Evolutionary conservation across 139 green algal species (phyloP).

Genomic region (Chlamydomonas urium): DNA sequence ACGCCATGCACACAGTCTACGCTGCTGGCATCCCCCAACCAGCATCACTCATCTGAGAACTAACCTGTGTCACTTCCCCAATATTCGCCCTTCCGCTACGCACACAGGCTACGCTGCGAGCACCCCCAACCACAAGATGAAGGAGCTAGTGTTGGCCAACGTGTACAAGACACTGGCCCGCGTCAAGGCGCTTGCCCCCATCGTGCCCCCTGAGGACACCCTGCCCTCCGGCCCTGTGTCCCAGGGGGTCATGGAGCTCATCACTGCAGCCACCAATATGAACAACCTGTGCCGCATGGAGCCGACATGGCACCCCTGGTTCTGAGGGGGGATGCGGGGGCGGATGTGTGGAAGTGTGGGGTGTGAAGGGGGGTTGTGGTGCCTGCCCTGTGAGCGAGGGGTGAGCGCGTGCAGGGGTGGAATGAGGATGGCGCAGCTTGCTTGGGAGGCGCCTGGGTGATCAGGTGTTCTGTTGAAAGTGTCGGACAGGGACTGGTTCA

Average conservation of each 20-base stretch:
- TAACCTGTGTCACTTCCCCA: not conserved
- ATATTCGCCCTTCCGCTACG: not conserved
- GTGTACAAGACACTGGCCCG: conserved; percentile 15
- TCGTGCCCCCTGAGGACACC: conserved; percentile 18
- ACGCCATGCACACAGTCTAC: not conserved
- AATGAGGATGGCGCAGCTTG: too few relatives aligned
- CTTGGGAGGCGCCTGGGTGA: too few relatives aligned
- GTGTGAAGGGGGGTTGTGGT: too few relatives aligned
- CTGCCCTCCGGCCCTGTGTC: not conserved
- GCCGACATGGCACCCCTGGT: conserved; percentile 86
- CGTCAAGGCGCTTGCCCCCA: conserved; percentile 14
- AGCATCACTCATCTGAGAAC: not conserved
- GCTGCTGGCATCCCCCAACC: not conserved
- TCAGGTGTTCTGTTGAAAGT: too few relatives aligned
- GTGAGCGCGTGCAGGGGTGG: too few relatives aligned
- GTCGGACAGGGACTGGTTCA: too few relatives aligned
- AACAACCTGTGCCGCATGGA: conserved; percentile 91
- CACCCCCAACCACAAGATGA: conserved; percentile 21
- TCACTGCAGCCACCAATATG: conserved; percentile 65
- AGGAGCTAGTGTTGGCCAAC: conserved; percentile 24
- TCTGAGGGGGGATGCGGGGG: conserved; percentile 45
- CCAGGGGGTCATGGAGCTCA: conserved; percentile 64
- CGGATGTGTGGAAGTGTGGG: too few relatives aligned
- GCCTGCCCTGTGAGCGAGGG: too few relatives aligned
- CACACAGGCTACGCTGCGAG: not conserved